Percentiles rank a stretch among this genome's conserved stretches.
These are phyloP conservation scores for Mycena latifolia DNA, from an alignment of 768 basidiomycete species.

Conservation along the genomic window DNA sequence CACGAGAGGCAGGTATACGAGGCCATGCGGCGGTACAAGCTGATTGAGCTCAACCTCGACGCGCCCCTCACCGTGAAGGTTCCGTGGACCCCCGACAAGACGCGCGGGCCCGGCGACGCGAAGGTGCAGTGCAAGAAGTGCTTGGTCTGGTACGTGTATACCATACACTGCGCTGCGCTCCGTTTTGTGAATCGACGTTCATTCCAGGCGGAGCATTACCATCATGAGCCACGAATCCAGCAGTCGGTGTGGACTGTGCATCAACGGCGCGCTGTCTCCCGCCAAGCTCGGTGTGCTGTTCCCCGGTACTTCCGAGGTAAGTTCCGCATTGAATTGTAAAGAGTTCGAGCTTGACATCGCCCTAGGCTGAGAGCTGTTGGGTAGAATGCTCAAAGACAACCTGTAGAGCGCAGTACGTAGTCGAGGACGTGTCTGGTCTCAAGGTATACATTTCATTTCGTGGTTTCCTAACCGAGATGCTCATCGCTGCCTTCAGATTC, in stretches of 20 bases:
- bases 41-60: constrained; percentile 44
- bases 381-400: neutral
- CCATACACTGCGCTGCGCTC: neutral
- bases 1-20: constrained; percentile 37
- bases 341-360: neutral
- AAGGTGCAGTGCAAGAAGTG: constrained; percentile 40
- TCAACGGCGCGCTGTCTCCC: constrained; percentile 4
- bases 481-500: too few relatives aligned
- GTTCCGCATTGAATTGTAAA: neutral
- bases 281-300: constrained; percentile 7
- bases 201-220: constrained; percentile 39
- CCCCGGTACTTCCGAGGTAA: constrained; percentile 28
- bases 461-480: too few relatives aligned
- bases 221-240: constrained; percentile 37
- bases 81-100: constrained; percentile 44
- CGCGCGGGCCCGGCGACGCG: constrained; percentile 40
- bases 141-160: constrained; percentile 30
- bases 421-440: neutral
- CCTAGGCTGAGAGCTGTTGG: neutral
- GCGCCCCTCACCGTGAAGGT: constrained; percentile 32
- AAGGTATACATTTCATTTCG: neutral
- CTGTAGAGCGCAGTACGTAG: neutral
- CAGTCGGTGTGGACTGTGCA: constrained; percentile 38
- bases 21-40: constrained; percentile 42
- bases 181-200: neutral